A percentile compares a stretch with the other conserved stretches of the same genome.
Conservation (phyloP, 495 filamentous ascomycete species). For the Talaromyces thailandensis region DNA sequence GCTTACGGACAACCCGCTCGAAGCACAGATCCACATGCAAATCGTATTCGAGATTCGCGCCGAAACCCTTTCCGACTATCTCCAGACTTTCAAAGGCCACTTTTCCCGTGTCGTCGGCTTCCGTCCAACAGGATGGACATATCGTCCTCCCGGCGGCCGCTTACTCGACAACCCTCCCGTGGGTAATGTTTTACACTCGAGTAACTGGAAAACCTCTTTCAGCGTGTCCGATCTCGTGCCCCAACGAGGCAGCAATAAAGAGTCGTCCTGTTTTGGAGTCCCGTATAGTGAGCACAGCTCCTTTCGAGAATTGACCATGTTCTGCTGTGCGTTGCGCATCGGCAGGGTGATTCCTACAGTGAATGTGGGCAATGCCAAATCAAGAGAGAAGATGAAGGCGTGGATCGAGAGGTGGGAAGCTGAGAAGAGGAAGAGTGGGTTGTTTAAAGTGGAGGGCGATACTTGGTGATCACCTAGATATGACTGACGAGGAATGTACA, state of each 20-base stretch:
- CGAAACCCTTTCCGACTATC: slow-evolving; percentile 82
- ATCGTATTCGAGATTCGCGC: slow-evolving; percentile 83
- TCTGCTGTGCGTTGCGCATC: slow-evolving; percentile 78
- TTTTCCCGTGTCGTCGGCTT: slow-evolving; percentile 89
- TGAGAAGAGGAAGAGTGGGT: slow-evolving; percentile 75
- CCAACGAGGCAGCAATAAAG: slow-evolving; percentile 66
- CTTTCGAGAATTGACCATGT: slow-evolving; percentile 89
- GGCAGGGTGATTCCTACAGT: slow-evolving; percentile 89
- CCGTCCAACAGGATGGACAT: slow-evolving; percentile 87
- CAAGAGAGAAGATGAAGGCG: slow-evolving; percentile 73
- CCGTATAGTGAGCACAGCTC: slow-evolving; percentile 94
- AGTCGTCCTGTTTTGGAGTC: slow-evolving; percentile 78
- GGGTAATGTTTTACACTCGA: slow-evolving; percentile 59
- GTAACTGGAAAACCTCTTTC: slow-evolving; percentile 66
- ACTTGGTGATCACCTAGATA: slow-evolving; percentile 4
- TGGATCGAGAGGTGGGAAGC: slow-evolving; percentile 84
- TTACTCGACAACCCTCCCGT: slow-evolving; percentile 57
- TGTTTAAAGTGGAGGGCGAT: slow-evolving; percentile 45
- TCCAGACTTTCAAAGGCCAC: slow-evolving; percentile 62
- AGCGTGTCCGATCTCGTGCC: slow-evolving; percentile 56
- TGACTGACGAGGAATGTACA: not conserved
- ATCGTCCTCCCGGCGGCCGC: slow-evolving; percentile 58
- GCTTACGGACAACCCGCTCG: slow-evolving; percentile 69
- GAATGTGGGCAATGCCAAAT: slow-evolving; percentile 68
- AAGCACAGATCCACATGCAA: slow-evolving; percentile 97